phyloP scores from a whole-genome alignment of 352 stramenopile species.

The Achlya hypogyna region DNA sequence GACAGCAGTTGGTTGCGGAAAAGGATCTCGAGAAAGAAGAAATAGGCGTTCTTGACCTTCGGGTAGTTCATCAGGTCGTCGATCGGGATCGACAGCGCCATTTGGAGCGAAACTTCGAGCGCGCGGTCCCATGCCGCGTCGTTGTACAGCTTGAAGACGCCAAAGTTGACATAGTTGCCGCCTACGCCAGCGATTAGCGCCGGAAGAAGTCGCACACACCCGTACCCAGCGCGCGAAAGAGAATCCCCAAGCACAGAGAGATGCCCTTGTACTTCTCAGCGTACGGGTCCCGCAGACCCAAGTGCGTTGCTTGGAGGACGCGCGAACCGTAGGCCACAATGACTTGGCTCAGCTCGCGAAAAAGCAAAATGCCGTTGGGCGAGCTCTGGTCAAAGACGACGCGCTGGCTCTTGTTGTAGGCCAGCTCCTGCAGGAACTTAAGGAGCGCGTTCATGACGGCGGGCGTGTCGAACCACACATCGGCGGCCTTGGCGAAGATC shows the following conservation, averaged over 20 bases:
- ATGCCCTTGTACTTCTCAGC: conserved; percentile 97
- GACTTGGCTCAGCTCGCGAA: conserved; percentile 92
- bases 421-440: conserved; percentile 95
- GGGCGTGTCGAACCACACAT: conserved; percentile 91
- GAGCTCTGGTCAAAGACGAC: conserved; percentile 98
- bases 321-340: conserved; percentile 92
- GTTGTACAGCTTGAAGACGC: conserved; percentile 98
- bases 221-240: conserved; percentile 61
- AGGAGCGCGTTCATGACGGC: conserved; percentile 94
- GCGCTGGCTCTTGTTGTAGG: conserved; percentile 93
- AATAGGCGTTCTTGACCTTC: conserved; percentile 97
- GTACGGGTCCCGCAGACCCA: conserved; percentile 59
- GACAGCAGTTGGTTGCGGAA: conserved; percentile 96
- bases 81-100: conserved; percentile 92
- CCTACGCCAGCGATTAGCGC: conserved; percentile 25
- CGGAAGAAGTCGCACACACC: neutral
- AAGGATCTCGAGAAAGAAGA: conserved; percentile 96
- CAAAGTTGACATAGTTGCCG: conserved; percentile 98
- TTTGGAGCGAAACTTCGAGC: conserved; percentile 91
- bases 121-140: conserved; percentile 92
- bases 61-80: conserved; percentile 95
- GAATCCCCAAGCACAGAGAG: conserved; percentile 88
- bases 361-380: conserved; percentile 97
- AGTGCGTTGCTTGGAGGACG: conserved; percentile 59
- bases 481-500: conserved; percentile 89